These are phyloP conservation scores for Lactarius sp. DNA, from an alignment of 768 basidiomycete species.

Conservation along the genomic window DNA sequence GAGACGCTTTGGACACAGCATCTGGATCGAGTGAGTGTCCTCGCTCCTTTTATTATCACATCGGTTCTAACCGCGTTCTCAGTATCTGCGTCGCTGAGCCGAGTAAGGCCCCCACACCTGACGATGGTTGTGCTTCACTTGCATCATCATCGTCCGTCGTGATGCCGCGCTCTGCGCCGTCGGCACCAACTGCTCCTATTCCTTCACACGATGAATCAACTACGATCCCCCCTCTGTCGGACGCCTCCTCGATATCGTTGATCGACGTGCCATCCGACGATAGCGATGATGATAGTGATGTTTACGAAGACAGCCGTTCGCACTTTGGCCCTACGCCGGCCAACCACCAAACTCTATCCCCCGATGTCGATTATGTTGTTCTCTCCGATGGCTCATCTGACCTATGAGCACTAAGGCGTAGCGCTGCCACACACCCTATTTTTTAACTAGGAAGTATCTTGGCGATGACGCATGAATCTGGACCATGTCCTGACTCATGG, in stretches of 20 bases:
- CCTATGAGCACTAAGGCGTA: slow-evolving; percentile 15
- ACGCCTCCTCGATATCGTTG: slow-evolving; percentile 49
- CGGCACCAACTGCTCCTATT: slow-evolving; percentile 10
- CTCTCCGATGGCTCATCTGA: slow-evolving; percentile 64
- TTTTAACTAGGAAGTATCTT: too few species aligned
- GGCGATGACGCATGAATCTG: too few species aligned
- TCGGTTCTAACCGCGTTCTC: background rate
- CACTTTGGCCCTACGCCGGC: slow-evolving; percentile 33
- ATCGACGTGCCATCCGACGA: slow-evolving; percentile 52
- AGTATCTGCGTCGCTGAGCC: slow-evolving; percentile 68
- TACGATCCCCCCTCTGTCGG: slow-evolving; percentile 30
- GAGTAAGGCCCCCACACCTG: slow-evolving; percentile 28
- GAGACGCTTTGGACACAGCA: slow-evolving; percentile 60
- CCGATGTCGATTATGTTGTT: slow-evolving; percentile 59
- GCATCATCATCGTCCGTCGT: slow-evolving; percentile 66
- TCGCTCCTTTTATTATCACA: background rate
- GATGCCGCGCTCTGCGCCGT: slow-evolving; percentile 45
- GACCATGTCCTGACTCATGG: too few species aligned
- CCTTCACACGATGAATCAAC: slow-evolving; percentile 25
- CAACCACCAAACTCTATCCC: slow-evolving; percentile 15
- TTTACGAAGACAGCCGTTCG: slow-evolving; percentile 56
- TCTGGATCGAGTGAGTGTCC: slow-evolving; percentile 72
- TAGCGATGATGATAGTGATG: slow-evolving; percentile 47
- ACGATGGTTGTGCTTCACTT: slow-evolving; percentile 45
- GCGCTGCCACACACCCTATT: background rate